Conservation (phyloP, 805 yeast genomes). For the Cyberlindnera mycetangii region DNA sequence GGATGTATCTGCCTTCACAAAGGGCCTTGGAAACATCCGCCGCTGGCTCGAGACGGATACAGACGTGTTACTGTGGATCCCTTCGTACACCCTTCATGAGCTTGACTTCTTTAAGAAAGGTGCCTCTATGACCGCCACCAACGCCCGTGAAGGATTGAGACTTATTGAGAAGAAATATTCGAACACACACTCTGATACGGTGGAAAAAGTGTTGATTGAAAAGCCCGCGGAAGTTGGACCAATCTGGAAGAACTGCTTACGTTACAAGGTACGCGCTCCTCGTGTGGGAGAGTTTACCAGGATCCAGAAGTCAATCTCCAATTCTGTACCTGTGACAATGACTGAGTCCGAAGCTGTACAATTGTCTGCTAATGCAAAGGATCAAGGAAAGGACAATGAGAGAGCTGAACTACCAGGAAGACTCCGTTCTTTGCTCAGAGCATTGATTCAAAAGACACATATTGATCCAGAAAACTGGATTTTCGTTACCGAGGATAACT, state of each 20-base stretch:
- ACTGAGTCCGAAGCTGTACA: slow-evolving; percentile 11
- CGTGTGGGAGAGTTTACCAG: slow-evolving; percentile 43
- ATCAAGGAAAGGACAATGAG: neutral
- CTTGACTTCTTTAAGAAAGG: slow-evolving; percentile 57
- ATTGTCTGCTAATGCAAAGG: neutral
- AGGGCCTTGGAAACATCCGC: slow-evolving; percentile 66
- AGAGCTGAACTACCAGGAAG: slow-evolving; percentile 47
- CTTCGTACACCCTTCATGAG: slow-evolving; percentile 56
- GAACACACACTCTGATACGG: slow-evolving; percentile 13
- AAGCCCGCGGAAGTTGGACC: slow-evolving; percentile 46
- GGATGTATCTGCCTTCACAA: slow-evolving; percentile 65
- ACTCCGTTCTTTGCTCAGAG: slow-evolving; percentile 51
- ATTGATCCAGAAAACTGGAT: slow-evolving; percentile 46
- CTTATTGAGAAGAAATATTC: slow-evolving; percentile 48
- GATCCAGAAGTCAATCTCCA: slow-evolving; percentile 5
- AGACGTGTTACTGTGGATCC: slow-evolving; percentile 45
- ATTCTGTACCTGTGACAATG: slow-evolving; percentile 9
- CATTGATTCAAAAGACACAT: slow-evolving; percentile 54
- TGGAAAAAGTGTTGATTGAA: slow-evolving; percentile 33
- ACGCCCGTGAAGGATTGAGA: slow-evolving; percentile 61
- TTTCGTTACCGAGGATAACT: slow-evolving; percentile 58
- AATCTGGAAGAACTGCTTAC: slow-evolving; percentile 45
- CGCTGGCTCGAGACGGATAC: slow-evolving; percentile 48
- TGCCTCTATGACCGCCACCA: slow-evolving; percentile 51
- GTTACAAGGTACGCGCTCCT: slow-evolving; percentile 46